Evolutionary conservation across 805 yeast genomes (phyloP).

Genomic region (Metschnikowia drakensbergensis): DNA sequence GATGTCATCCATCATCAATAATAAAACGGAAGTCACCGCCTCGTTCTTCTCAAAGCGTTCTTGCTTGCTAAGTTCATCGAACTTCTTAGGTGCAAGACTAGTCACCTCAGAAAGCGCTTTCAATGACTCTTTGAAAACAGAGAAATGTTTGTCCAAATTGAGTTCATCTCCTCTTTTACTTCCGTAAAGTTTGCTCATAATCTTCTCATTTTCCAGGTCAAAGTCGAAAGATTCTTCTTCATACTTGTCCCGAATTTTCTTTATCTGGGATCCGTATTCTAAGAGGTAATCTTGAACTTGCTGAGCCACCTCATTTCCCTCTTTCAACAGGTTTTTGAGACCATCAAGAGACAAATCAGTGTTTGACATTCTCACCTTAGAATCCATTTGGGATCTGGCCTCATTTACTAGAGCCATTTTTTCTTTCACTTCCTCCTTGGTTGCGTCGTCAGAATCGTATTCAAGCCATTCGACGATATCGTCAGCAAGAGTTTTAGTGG

Average conservation of each 20-base stretch:
- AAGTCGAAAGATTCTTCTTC: slow-evolving; percentile 47
- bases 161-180: slow-evolving; percentile 8
- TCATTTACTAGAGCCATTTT: slow-evolving; percentile 22
- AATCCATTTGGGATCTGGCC: slow-evolving; percentile 24
- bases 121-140: slow-evolving; percentile 25
- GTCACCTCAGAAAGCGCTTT: slow-evolving; percentile 26
- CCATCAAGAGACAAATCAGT: slow-evolving; percentile 47
- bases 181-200: slow-evolving; percentile 24
- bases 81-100: slow-evolving; percentile 18
- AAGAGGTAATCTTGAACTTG: slow-evolving; percentile 43
- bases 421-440: slow-evolving; percentile 23
- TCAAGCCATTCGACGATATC: slow-evolving; percentile 76
- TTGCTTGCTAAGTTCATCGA: slow-evolving; percentile 21
- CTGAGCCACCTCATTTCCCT: slow-evolving; percentile 40
- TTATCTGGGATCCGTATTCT: slow-evolving; percentile 44
- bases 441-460: slow-evolving; percentile 56
- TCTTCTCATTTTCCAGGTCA: slow-evolving; percentile 46
- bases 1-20: slow-evolving; percentile 29
- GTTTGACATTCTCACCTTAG: slow-evolving; percentile 38
- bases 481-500: slow-evolving; percentile 29
- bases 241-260: slow-evolving; percentile 40
- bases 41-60: slow-evolving; percentile 27
- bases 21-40: slow-evolving; percentile 23
- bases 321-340: slow-evolving; percentile 41
- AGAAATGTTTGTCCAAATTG: slow-evolving; percentile 26